Base-by-base conservation (phyloP, 441 rosid genomes). In the Syzygium syzygioides region DNA sequence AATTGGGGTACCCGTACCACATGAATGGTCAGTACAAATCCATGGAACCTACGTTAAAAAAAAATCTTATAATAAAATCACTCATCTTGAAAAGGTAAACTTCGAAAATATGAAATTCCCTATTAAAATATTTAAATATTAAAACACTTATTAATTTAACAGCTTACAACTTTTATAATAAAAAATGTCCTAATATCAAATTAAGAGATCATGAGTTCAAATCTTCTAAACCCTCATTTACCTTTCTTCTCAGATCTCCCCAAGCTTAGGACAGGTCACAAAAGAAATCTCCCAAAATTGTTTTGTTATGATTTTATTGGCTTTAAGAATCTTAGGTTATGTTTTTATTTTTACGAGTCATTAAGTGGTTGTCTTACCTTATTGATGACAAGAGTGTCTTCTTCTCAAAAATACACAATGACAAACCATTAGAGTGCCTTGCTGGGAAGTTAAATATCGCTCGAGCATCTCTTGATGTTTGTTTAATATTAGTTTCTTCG, bases 401-500 rank as follows among this genome's bases (percentile, higher is more conserved):
- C 66, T 60, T 60, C 30, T 96, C 96, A 0, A 91, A 96, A 59
- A 87, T 95, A 25, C 88, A 37, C 30, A 89, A 97, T 88, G 94
- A 91, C 50, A 97, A 95, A 79, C 92, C 91, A 3, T 64, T 95
- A 37, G 94, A 92, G 9, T 93, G 94, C 34, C 93, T 96, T 50
- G 89, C 94, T 4, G 86, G 90, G 48, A 97, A 93, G 84, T 60
- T 95, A 55, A 88, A 89, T 0, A 93, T 96, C 90, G 92, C 89
- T 26, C 87, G 89, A 93, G 37, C 94, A 55, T 55, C 95, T 2
- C 87, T 94, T 25, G 62, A 89, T 86, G 96, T 95, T 89, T 9
- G 93, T 62, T 56, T 41, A 32, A 59, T 84, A 59, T 86, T 68
- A 68, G n/a, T 4, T 14, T 50, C 52, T 86, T 76, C 26, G 12